Evolutionary conservation across 805 yeast species (phyloP).

Genomic region (Candida khao-thaluensis): DNA sequence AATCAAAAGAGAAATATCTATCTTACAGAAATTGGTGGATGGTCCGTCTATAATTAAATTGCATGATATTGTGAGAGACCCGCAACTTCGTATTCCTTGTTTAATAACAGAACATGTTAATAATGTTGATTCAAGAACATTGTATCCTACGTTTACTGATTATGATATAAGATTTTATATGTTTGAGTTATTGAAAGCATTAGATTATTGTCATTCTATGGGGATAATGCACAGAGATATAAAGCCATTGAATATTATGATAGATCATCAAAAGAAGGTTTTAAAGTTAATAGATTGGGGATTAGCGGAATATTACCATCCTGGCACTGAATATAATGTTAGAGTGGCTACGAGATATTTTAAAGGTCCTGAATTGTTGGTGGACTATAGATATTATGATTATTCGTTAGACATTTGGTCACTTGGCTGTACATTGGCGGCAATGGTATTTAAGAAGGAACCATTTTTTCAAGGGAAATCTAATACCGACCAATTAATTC

Average conservation of each 20-base stretch:
- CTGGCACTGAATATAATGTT: conserved; percentile 85
- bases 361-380: conserved; percentile 89
- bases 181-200: conserved; percentile 74
- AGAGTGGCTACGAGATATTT: conserved; percentile 91
- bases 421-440: conserved; percentile 88
- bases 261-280: conserved; percentile 70
- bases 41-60: conserved; percentile 81
- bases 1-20: conserved; percentile 85
- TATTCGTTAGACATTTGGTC: conserved; percentile 94
- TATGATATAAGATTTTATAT: conserved; percentile 80
- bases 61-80: conserved; percentile 79
- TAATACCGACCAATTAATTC: conserved; percentile 86
- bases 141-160: conserved; percentile 76
- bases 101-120: conserved; percentile 81
- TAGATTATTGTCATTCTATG: conserved; percentile 89
- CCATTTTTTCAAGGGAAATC: conserved; percentile 92
- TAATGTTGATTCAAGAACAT: conserved; percentile 76
- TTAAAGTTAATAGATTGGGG: conserved; percentile 94
- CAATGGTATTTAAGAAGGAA: conserved; percentile 85
- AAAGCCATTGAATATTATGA: conserved; percentile 95
- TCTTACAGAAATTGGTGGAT: conserved; percentile 77
- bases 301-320: conserved; percentile 88
- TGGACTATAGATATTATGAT: conserved; percentile 84
- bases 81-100: conserved; percentile 79
- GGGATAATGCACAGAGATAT: conserved; percentile 97